Evolutionary conservation across 306 rosid genomes (phyloP).

Genomic region (Boehmeria nivea): DNA sequence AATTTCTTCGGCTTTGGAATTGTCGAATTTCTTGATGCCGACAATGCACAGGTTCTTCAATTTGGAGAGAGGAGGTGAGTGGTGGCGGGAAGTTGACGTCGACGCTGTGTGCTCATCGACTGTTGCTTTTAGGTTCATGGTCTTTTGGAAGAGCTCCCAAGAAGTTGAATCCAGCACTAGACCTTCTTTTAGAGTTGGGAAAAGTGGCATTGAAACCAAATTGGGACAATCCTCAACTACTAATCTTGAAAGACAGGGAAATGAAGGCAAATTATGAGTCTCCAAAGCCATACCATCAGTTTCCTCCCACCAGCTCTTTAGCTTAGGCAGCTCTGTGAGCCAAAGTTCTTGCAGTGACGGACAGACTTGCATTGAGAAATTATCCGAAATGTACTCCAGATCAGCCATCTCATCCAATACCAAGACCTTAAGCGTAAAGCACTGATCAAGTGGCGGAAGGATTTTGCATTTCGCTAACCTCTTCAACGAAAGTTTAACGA

Average conservation of each 20-base stretch:
- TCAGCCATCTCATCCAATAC: not conserved
- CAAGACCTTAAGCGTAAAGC: not conserved
- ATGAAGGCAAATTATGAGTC: not conserved
- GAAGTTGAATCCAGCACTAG: not conserved
- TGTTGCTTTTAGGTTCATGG: not conserved
- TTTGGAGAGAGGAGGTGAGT: not conserved
- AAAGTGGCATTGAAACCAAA: constrained; percentile 11
- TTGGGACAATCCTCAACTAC: not conserved
- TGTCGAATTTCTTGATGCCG: not conserved
- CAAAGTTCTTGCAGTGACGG: not conserved
- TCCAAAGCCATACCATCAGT: too few species aligned
- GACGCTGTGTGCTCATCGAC: not conserved
- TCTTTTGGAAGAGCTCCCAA: not conserved
- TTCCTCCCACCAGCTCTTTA: not conserved
- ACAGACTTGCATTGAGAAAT: not conserved
- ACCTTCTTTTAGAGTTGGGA: not conserved
- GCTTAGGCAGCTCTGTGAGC: constrained; percentile 11
- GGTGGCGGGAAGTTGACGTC: not conserved
- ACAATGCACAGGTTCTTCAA: not conserved
- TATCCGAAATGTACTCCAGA: not conserved
- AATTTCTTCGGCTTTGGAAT: not conserved
- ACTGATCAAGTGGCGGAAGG: not conserved
- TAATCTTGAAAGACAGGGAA: constrained; percentile 5
- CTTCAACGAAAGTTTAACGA: not conserved
- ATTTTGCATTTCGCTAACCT: not conserved